Evolutionary conservation across 495 filamentous ascomycete genomes (phyloP), one percentile per base, ranked within the genome.

Genomic region (Neohortaea acidophila): DNA sequence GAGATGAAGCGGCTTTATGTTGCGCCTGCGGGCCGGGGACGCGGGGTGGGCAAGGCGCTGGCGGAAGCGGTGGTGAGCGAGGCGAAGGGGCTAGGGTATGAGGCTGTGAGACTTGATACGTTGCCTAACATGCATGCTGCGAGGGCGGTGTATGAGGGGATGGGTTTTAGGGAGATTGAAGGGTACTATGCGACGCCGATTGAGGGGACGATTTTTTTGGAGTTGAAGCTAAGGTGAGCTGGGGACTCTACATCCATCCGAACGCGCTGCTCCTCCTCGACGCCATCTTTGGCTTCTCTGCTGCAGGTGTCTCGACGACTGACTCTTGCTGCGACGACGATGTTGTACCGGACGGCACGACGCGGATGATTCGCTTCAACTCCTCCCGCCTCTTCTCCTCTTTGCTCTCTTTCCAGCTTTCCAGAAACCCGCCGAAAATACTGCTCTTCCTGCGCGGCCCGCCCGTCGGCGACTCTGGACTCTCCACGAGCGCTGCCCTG

Each of bases 1-100:
- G 72, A 79, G 42, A 67, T 76, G 63, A 76, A 77, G 48, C 59
- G 72, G 0, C 58, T 79, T 0, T 77, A 70, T 43, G 58, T 70
- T 14, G 31, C 53, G 1, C 63, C 63, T 0, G 43, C 52, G 30
- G 62, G 57, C 7, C 60, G 73, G 8, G 65, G 68, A 5, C 36
- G 59, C 10, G 67, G 66, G 0, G 39, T 74, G 1, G 74, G 72
- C 2, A 53, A 52, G 22, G 48, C 44, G 13, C 52, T 77, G 13
- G 54, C 70, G 0, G 46, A 57, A 17, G 57, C 53, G 4, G 59
- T 67, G 11, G 38, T 74, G 4, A 51, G 51, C 19, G 49, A 55
- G 25, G 73, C 69, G n/a, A 56, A 41, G 34, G 33, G 47, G 4
- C 26, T 68, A 31, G 67, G 62, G 4, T 77, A 76, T 53, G 32